These are phyloP conservation scores for Candida pseudoviswanathii DNA, from an alignment of 1,139 yeast genomes.

Conservation along the genomic window DNA sequence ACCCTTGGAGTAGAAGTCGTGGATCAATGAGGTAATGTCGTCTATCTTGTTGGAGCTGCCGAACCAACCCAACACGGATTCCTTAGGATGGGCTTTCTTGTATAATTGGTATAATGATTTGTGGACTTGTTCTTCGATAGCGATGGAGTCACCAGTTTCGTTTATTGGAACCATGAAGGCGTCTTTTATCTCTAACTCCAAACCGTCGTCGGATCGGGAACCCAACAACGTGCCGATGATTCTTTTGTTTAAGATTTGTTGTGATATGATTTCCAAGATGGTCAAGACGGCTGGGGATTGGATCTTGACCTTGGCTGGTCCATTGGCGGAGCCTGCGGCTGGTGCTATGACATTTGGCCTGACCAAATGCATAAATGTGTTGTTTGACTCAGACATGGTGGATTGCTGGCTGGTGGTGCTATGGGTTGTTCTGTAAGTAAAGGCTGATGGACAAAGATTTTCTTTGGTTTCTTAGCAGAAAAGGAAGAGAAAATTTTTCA, in stretches of 20 bases:
- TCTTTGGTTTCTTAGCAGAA: background rate
- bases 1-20: slow-evolving; percentile 78
- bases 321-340: slow-evolving; percentile 46
- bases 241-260: slow-evolving; percentile 53
- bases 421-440: too few species aligned
- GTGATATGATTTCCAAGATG: slow-evolving; percentile 53
- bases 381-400: slow-evolving; percentile 13
- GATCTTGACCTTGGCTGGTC: slow-evolving; percentile 54
- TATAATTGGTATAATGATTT: slow-evolving; percentile 71
- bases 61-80: slow-evolving; percentile 86
- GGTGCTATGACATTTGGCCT: slow-evolving; percentile 63
- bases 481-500: slow-evolving; percentile 1
- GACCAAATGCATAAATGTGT: slow-evolving; percentile 54
- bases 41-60: slow-evolving; percentile 68
- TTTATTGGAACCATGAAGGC: slow-evolving; percentile 84
- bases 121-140: slow-evolving; percentile 76
- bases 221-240: slow-evolving; percentile 86
- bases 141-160: slow-evolving; percentile 74
- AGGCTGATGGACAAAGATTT: background rate
- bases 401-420: too few species aligned
- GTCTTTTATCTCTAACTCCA: slow-evolving; percentile 70
- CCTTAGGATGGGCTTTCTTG: slow-evolving; percentile 80
- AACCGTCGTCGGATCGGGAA: slow-evolving; percentile 83
- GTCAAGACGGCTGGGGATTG: slow-evolving; percentile 77
- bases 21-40: slow-evolving; percentile 78